phyloP scores from a whole-genome alignment of 2,329 filamentous ascomycete genomes.

The Karstenula rhodostoma region DNA sequence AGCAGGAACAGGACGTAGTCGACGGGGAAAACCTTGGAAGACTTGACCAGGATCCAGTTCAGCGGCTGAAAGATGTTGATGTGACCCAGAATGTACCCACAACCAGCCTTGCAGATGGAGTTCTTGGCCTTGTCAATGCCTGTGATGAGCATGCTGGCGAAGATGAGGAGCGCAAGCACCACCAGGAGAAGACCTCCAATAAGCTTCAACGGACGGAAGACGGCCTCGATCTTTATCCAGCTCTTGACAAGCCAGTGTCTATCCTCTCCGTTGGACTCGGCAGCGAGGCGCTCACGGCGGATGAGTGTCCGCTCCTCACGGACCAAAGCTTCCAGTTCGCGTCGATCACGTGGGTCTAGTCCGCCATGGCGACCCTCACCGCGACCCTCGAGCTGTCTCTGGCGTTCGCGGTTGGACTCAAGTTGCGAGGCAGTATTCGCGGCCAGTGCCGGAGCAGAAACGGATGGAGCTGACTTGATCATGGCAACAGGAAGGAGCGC shows the following conservation, averaged over 20 bases:
- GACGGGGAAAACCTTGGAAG: slow-evolving; percentile 84
- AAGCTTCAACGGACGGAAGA: slow-evolving; percentile 89
- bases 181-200: slow-evolving; percentile 83
- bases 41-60: slow-evolving; percentile 86
- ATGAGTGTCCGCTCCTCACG: slow-evolving; percentile 93
- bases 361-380: slow-evolving; percentile 77
- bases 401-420: slow-evolving; percentile 87
- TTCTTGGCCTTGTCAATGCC: slow-evolving; percentile 96
- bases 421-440: slow-evolving; percentile 82
- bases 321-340: slow-evolving; percentile 85
- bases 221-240: slow-evolving; percentile 82
- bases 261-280: slow-evolving; percentile 82
- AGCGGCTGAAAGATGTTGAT: slow-evolving; percentile 95
- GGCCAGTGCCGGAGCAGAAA: slow-evolving; percentile 81
- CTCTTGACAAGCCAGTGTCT: slow-evolving; percentile 74
- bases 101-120: slow-evolving; percentile 87
- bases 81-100: slow-evolving; percentile 88
- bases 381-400: slow-evolving; percentile 88
- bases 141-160: slow-evolving; percentile 93
- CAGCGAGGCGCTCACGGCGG: slow-evolving; percentile 84
- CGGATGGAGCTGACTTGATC: slow-evolving; percentile 88
- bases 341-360: slow-evolving; percentile 83
- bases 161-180: slow-evolving; percentile 76
- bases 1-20: slow-evolving; percentile 92
- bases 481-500: slow-evolving; percentile 88